phyloP scores from a whole-genome alignment of 2,329 filamentous ascomycete genomes.

The Cryphonectria japonica region DNA sequence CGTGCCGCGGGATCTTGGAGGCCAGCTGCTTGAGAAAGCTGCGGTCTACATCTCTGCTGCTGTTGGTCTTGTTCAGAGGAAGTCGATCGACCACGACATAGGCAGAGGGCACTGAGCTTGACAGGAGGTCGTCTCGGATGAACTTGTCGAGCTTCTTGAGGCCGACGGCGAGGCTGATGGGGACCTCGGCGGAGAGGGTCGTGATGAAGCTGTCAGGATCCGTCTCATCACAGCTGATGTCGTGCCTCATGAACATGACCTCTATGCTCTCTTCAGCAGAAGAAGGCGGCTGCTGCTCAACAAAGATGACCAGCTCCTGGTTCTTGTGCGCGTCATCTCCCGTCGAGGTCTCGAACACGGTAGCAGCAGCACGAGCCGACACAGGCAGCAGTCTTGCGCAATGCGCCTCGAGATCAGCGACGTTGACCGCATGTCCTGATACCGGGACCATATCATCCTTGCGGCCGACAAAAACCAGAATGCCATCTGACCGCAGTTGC shows the following conservation, averaged over 20 bases:
- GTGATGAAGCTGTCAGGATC: conserved; percentile 33
- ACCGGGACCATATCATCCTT: conserved; percentile 36
- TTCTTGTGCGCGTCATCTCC: background rate
- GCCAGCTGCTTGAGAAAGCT: conserved; percentile 39
- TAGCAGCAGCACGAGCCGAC: conserved; percentile 34
- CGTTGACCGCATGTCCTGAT: conserved; percentile 45
- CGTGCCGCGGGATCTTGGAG: conserved; percentile 32
- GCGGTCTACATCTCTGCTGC: conserved; percentile 38
- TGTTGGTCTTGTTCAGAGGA: conserved; percentile 32
- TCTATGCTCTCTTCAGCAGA: conserved; percentile 34
- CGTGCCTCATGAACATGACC: conserved; percentile 33
- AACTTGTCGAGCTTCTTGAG: conserved; percentile 47
- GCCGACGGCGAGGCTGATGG: conserved; percentile 38
- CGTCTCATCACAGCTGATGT: conserved; percentile 23
- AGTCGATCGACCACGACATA: conserved; percentile 47
- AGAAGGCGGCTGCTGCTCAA: conserved; percentile 34
- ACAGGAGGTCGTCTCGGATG: conserved; percentile 47
- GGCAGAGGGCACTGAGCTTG: conserved; percentile 50
- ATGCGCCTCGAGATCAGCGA: conserved; percentile 45
- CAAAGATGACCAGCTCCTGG: conserved; percentile 37
- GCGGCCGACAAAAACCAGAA: conserved; percentile 35
- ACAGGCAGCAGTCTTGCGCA: conserved; percentile 41
- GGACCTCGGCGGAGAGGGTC: conserved; percentile 30
- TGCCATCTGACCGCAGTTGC: conserved; percentile 34
- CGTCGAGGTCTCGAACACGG: conserved; percentile 31